Evolutionary conservation across 306 rosid species (phyloP).

Genomic region (Fragaria ananassa): DNA sequence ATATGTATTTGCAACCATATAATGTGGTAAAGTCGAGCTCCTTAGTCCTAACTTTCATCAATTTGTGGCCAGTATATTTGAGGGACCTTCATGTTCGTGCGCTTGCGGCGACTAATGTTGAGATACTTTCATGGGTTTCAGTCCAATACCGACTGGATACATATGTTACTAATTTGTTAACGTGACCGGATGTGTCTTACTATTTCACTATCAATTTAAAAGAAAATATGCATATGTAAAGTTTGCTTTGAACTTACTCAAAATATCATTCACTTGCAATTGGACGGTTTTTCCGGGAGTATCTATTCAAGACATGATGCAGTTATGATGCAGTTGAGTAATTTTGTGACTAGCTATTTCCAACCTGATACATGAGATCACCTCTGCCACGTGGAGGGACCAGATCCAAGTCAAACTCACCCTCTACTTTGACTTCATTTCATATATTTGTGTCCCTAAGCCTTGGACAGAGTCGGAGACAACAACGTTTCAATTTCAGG

Average conservation of each 20-base stretch:
- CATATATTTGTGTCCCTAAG: not conserved
- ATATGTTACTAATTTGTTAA: too few relatives aligned
- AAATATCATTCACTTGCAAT: not conserved
- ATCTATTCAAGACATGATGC: not conserved
- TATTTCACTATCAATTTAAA: too few relatives aligned
- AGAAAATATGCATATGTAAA: too few relatives aligned
- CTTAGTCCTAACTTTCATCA: too few relatives aligned
- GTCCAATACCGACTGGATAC: too few relatives aligned
- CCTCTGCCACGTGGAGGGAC: conserved; percentile 35
- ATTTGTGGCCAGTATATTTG: too few relatives aligned
- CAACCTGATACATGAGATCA: not conserved
- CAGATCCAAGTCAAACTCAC: conserved; percentile 21
- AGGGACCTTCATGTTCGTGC: too few relatives aligned
- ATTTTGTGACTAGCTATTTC: not conserved
- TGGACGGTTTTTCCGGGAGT: not conserved
- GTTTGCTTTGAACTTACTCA: not conserved
- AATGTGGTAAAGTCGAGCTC: too few relatives aligned
- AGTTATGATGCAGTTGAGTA: not conserved
- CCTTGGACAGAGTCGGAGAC: not conserved
- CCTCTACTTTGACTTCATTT: conserved; percentile 16
- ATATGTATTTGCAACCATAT: too few relatives aligned
- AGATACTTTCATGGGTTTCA: too few relatives aligned
- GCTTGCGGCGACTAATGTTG: too few relatives aligned
- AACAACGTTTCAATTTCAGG: conserved; percentile 43
- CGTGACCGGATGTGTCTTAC: too few relatives aligned